Conservation (phyloP, 257 asterid genomes). For the Solanum etuberosum region DNA sequence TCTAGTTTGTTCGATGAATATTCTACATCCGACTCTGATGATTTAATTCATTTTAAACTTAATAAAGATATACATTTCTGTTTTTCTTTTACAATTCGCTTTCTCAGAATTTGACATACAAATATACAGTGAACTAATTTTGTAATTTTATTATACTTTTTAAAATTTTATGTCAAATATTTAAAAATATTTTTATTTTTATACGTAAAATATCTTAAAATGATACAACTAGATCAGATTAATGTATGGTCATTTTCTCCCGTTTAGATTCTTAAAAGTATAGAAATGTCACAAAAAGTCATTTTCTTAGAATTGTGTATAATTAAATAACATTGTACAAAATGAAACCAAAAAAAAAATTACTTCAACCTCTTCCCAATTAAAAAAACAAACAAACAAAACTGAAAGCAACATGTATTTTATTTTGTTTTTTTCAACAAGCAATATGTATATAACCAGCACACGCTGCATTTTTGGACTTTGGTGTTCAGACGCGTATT, state of each 20-base stretch:
- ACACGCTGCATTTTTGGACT: no score
- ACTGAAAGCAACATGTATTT: background rate
- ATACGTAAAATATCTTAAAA: background rate
- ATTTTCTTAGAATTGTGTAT: background rate
- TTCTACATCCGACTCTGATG: background rate
- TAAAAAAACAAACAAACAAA: background rate
- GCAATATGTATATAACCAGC: no score
- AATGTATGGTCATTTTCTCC: background rate
- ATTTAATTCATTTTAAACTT: no score
- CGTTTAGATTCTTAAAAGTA: background rate
- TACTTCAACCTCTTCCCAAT: background rate
- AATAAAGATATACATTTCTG: no score
- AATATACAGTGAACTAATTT: background rate
- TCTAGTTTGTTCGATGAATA: background rate
- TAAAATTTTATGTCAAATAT: background rate
- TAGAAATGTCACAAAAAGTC: background rate
- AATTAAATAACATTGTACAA: background rate
- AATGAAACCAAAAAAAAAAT: background rate
- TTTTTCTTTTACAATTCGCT: no score
- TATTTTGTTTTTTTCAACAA: no score
- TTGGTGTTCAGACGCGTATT: no score
- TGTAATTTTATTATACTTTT: background rate
- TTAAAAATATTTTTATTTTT: background rate
- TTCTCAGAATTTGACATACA: background rate
- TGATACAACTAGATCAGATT: background rate